These are phyloP conservation scores for Cladochytrium replicatum DNA, from an alignment of 192 early-diverging fungal genomes.

Conservation along the genomic window DNA sequence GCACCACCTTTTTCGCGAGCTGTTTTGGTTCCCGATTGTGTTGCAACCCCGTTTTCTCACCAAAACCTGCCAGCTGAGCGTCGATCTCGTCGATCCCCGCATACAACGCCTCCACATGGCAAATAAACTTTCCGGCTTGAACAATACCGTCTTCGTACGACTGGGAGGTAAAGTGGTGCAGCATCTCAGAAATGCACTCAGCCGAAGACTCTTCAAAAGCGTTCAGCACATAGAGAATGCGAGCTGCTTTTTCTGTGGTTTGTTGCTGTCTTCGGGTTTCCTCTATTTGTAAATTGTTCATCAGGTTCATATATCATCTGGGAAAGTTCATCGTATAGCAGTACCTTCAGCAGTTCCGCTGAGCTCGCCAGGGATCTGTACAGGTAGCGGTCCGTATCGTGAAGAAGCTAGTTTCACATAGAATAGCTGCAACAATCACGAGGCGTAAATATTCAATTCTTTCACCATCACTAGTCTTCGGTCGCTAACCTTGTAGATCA, in stretches of 20 bases:
- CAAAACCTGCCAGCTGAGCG: slow-evolving; percentile 49
- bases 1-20: slow-evolving; percentile 88
- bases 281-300: slow-evolving; percentile 22
- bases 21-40: slow-evolving; percentile 80
- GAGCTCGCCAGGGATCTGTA: too few species aligned
- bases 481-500: slow-evolving; percentile 88
- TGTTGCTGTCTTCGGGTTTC: slow-evolving; percentile 48
- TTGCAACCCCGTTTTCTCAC: slow-evolving; percentile 47
- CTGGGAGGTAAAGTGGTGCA: slow-evolving; percentile 80
- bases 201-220: slow-evolving; percentile 95
- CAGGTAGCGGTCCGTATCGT: too few species aligned
- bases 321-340: too few species aligned
- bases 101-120: slow-evolving; percentile 89
- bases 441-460: too few species aligned
- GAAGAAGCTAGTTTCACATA: too few species aligned
- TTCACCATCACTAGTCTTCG: too few species aligned
- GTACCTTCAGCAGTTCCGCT: too few species aligned
- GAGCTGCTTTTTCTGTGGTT: slow-evolving; percentile 80
- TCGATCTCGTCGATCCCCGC: slow-evolving; percentile 82
- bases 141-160: slow-evolving; percentile 72
- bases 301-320: too few species aligned
- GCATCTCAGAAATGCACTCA: slow-evolving; percentile 90
- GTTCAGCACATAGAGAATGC: slow-evolving; percentile 83
- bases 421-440: too few species aligned
- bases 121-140: slow-evolving; percentile 76